Evolutionary conservation across 2,329 filamentous ascomycete genomes (phyloP).

Genomic region (Clonostachys chloroleuca): DNA sequence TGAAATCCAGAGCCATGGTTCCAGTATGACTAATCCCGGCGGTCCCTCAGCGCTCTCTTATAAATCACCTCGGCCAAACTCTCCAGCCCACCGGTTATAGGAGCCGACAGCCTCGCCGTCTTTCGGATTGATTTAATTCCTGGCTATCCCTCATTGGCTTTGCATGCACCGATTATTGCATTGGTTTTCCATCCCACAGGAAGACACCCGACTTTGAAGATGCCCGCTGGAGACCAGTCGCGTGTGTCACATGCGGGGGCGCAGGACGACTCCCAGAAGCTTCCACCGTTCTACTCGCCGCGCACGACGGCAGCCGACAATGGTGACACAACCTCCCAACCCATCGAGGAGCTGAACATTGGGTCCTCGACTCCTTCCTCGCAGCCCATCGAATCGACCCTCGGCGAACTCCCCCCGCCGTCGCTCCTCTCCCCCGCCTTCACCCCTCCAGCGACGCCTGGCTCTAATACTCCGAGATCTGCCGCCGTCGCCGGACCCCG

Average conservation of each 20-base stretch:
- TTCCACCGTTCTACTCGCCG: conserved; percentile 34
- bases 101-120: background rate
- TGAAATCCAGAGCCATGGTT: no score
- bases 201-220: conserved; percentile 1
- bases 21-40: no score
- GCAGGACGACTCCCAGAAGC: conserved; percentile 6
- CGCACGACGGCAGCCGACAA: conserved; percentile 8
- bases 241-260: background rate
- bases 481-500: conserved; percentile 30
- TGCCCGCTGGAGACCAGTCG: conserved; percentile 1
- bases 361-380: conserved; percentile 5
- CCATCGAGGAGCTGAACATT: conserved; percentile 1
- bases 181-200: background rate
- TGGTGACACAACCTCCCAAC: background rate
- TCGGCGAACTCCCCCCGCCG: conserved; percentile 36
- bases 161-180: background rate
- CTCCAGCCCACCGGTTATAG: no score
- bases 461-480: conserved; percentile 44
- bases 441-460: conserved; percentile 65
- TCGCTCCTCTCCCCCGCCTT: conserved; percentile 86
- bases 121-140: background rate
- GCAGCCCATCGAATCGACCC: conserved; percentile 8
- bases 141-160: background rate
- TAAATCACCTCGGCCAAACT: no score
- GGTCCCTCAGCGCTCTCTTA: no score